Percentiles rank a stretch among this genome's conserved stretches.
These are phyloP conservation scores for Cytospora chrysosperma DNA, from an alignment of 2,329 filamentous ascomycete species.

Conservation along the genomic window DNA sequence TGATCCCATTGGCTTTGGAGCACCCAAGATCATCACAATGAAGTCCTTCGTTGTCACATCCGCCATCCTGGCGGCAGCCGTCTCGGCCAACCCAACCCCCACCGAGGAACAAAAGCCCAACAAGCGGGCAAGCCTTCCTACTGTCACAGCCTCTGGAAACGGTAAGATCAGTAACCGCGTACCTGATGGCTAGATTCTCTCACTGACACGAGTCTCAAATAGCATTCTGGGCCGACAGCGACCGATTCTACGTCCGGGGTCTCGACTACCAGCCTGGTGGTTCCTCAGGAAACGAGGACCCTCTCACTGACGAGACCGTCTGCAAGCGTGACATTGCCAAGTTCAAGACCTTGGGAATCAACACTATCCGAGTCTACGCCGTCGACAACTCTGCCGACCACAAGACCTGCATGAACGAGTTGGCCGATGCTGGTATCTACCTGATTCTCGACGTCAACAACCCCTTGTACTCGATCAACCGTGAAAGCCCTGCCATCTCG, in stretches of 20 bases:
- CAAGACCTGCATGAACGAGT: slow-evolving; percentile 78
- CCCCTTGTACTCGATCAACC: slow-evolving; percentile 85
- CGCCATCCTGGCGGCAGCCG: slow-evolving; percentile 48
- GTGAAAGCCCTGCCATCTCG: slow-evolving; percentile 66
- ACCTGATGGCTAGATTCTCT: not conserved
- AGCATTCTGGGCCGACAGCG: slow-evolving; percentile 56
- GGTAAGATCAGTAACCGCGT: slow-evolving; percentile 38
- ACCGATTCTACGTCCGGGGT: slow-evolving; percentile 59
- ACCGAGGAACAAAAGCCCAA: slow-evolving; percentile 47
- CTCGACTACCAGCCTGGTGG: slow-evolving; percentile 65
- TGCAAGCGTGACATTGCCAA: slow-evolving; percentile 79
- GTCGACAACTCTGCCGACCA: slow-evolving; percentile 84
- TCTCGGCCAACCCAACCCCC: slow-evolving; percentile 49
- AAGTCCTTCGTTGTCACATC: slow-evolving; percentile 48
- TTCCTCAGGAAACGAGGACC: slow-evolving; percentile 60
- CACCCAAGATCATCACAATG: slow-evolving; percentile 39
- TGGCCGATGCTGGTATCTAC: slow-evolving; percentile 86
- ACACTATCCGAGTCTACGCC: slow-evolving; percentile 89
- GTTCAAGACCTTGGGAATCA: slow-evolving; percentile 84
- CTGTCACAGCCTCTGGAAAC: slow-evolving; percentile 56
- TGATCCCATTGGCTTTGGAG: not conserved
- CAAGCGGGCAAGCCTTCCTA: slow-evolving; percentile 50
- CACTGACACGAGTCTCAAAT: not conserved
- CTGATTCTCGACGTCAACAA: slow-evolving; percentile 89
- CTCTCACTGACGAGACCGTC: slow-evolving; percentile 66